phyloP scores from a whole-genome alignment of 2,329 filamentous ascomycete genomes.

The Ceratocystis colombiana region DNA sequence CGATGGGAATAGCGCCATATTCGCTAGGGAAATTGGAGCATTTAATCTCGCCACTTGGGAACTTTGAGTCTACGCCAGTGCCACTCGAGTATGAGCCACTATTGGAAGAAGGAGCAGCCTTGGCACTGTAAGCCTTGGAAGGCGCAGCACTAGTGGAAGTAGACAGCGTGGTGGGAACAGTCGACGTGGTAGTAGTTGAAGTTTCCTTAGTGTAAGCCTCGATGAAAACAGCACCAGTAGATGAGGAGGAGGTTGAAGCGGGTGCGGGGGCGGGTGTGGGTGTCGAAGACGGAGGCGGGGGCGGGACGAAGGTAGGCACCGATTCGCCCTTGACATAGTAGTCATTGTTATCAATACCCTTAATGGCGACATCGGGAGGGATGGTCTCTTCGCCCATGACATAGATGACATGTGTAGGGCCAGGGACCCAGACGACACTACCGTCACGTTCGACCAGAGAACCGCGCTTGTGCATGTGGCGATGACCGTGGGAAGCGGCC shows the following conservation, averaged over 20 bases:
- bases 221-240: constrained; percentile 22
- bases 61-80: constrained; percentile 53
- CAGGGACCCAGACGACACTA: constrained; percentile 46
- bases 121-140: not conserved
- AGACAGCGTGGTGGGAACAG: not conserved
- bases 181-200: not conserved
- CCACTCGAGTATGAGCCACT: constrained; percentile 29
- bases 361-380: constrained; percentile 52
- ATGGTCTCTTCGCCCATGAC: constrained; percentile 53
- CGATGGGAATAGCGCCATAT: constrained; percentile 65
- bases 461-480: constrained; percentile 23
- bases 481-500: constrained; percentile 24
- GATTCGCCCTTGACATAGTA: constrained; percentile 57
- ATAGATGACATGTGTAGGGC: constrained; percentile 58
- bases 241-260: constrained; percentile 30
- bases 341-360: constrained; percentile 60
- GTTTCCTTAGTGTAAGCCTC: constrained; percentile 28
- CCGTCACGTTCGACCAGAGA: constrained; percentile 29
- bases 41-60: constrained; percentile 62
- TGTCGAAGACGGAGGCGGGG: constrained; percentile 34
- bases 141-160: not conserved
- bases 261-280: constrained; percentile 33
- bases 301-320: constrained; percentile 35
- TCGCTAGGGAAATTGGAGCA: constrained; percentile 67
- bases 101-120: not conserved